These are phyloP conservation scores for Phylloboletellus chloephorus DNA, from an alignment of 1,284 basidiomycete species.

Conservation along the genomic window DNA sequence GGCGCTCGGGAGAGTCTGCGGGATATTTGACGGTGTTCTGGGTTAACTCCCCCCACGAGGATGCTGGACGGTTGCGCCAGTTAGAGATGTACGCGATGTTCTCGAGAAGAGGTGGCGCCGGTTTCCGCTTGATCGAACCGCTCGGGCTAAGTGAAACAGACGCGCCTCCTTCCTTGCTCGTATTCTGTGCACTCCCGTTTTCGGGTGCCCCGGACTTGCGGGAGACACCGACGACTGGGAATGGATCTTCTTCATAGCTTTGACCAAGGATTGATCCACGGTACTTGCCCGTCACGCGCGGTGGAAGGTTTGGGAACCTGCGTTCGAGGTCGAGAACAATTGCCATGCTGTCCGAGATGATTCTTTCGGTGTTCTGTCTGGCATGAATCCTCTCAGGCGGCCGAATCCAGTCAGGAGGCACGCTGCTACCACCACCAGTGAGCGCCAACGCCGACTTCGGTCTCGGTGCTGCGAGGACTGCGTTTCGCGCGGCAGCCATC, in stretches of 20 bases:
- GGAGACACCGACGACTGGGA: slow-evolving; percentile 26
- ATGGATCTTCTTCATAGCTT: slow-evolving; percentile 23
- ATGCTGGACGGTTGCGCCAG: slow-evolving; percentile 9
- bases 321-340: slow-evolving; percentile 44
- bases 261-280: slow-evolving; percentile 31
- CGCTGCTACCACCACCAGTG: not conserved
- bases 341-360: slow-evolving; percentile 36
- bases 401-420: slow-evolving; percentile 14
- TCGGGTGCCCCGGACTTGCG: slow-evolving; percentile 23
- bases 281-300: slow-evolving; percentile 31
- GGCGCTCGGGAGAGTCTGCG: slow-evolving; percentile 4
- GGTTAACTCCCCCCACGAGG: slow-evolving; percentile 26
- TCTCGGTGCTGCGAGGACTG: slow-evolving; percentile 7
- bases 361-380: slow-evolving; percentile 20
- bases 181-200: slow-evolving; percentile 1
- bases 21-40: slow-evolving; percentile 1
- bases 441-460: slow-evolving; percentile 11
- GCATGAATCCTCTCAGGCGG: slow-evolving; percentile 8
- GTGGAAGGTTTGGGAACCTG: slow-evolving; percentile 50
- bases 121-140: slow-evolving; percentile 29
- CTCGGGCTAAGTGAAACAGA: slow-evolving; percentile 15
- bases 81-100: slow-evolving; percentile 11
- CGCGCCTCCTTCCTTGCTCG: slow-evolving; percentile 15
- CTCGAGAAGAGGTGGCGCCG: slow-evolving; percentile 27
- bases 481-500: slow-evolving; percentile 7